Evolutionary conservation across 78 protist species (phyloP), one percentile per base, ranked within the genome.

Genomic region (Dictyostelium purpureum): DNA sequence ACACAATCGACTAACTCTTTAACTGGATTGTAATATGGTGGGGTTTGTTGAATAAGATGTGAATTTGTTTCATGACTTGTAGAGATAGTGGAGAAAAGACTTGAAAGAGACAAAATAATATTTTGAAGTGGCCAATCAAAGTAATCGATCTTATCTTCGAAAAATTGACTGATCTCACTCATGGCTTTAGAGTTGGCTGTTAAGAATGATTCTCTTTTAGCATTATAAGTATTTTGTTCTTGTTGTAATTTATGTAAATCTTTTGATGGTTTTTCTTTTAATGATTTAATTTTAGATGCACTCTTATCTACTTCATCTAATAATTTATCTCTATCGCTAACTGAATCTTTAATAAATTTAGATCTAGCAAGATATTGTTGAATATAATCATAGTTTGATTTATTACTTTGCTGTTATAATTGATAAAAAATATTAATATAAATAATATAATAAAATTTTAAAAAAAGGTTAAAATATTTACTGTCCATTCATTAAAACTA

Each of bases 1-100:
- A 51, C 33, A 14, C 14, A 9, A 43, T 51, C 78, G 2, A 81
- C 52, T 24, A 56, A 56, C 2, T 47, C 66, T 4, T 26, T 71
- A 2, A 83, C 90, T 43, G 90, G 90, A n/a, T 83, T 83, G 42
- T 40, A 71, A 42, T 70, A 83, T 4, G 90, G 90, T 71, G 90
- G 90, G 12, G 61, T 56, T 59, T 83, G 61, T 19, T 51, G 35
- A 11, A 83, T 63, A 37, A 56, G 4, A 42, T 61, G 70, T 31
- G 90, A 19, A n/a, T 57, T 56, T 24, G 19, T 19, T 21, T 51
- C 70, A 43, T 70, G 90, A 42, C 37, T 42, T 24, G 71, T 12
- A n/a, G 90, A 49, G n/a, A 83, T 71, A 4, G 59, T 43, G 6
- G 81, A 54, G 42, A 57, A 83, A 14, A 83, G 59, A 56, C 45